A percentile compares a stretch with the other conserved stretches of the same genome.
Conservation (phyloP, 2,329 filamentous ascomycete genomes). For the Paecilomyces fulvus region DNA sequence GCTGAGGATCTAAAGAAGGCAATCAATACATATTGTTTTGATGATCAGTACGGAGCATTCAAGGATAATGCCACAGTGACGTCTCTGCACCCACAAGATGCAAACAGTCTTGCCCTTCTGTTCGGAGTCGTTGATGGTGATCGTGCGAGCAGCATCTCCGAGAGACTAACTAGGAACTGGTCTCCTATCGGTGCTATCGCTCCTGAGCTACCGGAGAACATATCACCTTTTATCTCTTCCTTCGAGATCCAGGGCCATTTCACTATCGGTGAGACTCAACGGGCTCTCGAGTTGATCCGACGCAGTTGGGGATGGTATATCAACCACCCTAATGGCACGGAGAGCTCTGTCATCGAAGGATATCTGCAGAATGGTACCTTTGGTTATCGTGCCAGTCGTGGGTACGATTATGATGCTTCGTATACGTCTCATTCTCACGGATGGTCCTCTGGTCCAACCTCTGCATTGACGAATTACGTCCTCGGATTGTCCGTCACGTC, state of each 20-base stretch:
- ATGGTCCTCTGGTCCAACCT: conserved; percentile 36
- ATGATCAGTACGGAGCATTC: conserved; percentile 42
- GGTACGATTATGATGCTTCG: conserved; percentile 42
- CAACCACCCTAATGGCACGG: conserved; percentile 48
- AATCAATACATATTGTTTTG: conserved; percentile 44
- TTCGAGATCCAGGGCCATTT: conserved; percentile 54
- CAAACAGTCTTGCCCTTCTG: conserved; percentile 48
- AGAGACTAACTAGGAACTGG: conserved; percentile 45
- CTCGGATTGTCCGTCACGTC: conserved; percentile 36
- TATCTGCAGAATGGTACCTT: conserved; percentile 50
- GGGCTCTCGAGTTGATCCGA: conserved; percentile 50
- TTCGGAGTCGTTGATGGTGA: conserved; percentile 37
- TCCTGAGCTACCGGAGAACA: conserved; percentile 50
- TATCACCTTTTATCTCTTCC: conserved; percentile 51
- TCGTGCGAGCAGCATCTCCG: conserved; percentile 34
- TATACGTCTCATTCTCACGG: conserved; percentile 38
- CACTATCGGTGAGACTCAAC: conserved; percentile 36
- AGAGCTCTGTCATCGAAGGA: conserved; percentile 52
- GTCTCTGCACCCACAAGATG: conserved; percentile 51
- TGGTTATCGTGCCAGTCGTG: conserved; percentile 46
- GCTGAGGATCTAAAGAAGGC: conserved; percentile 36
- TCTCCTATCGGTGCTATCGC: conserved; percentile 46
- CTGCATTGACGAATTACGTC: conserved; percentile 36
- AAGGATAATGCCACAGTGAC: conserved; percentile 45
- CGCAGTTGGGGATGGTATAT: conserved; percentile 54